phyloP scores from a whole-genome alignment of 805 yeast genomes.

The Ogataea paraovalis region DNA sequence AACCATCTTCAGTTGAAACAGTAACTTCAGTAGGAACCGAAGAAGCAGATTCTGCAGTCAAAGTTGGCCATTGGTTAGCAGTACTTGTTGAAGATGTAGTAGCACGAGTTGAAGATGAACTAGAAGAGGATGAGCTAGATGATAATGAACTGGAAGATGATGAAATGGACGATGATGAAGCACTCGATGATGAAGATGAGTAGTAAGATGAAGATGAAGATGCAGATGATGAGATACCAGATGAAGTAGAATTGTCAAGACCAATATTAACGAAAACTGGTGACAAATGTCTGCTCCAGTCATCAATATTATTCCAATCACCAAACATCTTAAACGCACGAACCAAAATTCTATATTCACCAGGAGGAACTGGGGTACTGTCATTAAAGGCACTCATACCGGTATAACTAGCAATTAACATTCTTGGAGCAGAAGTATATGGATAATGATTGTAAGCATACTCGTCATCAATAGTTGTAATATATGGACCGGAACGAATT shows the following conservation, averaged over 20 bases:
- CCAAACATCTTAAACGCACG: slow-evolving; percentile 10
- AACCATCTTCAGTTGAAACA: not conserved
- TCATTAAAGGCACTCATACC: slow-evolving; percentile 1
- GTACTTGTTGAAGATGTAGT: not conserved
- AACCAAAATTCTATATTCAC: slow-evolving; percentile 7
- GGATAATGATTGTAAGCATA: not conserved
- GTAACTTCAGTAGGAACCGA: not conserved
- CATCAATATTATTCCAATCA: slow-evolving; percentile 5
- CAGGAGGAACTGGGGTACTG: slow-evolving; percentile 3
- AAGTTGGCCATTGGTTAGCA: not conserved
- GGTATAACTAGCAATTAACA: not conserved
- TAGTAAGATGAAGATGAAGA: not conserved
- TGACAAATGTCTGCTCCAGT: slow-evolving; percentile 12
- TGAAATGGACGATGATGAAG: not conserved
- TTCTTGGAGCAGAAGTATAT: too few species aligned
- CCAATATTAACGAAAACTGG: too few species aligned
- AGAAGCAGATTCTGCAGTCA: not conserved
- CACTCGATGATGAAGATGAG: not conserved
- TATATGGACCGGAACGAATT: not conserved
- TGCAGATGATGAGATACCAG: not conserved
- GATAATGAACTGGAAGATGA: not conserved
- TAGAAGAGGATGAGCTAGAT: not conserved
- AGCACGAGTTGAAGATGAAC: too few species aligned
- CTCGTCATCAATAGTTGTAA: not conserved
- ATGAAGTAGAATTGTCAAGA: not conserved